phyloP scores from a whole-genome alignment of 2,329 filamentous ascomycete species.

The Didymellaceae sp. region DNA sequence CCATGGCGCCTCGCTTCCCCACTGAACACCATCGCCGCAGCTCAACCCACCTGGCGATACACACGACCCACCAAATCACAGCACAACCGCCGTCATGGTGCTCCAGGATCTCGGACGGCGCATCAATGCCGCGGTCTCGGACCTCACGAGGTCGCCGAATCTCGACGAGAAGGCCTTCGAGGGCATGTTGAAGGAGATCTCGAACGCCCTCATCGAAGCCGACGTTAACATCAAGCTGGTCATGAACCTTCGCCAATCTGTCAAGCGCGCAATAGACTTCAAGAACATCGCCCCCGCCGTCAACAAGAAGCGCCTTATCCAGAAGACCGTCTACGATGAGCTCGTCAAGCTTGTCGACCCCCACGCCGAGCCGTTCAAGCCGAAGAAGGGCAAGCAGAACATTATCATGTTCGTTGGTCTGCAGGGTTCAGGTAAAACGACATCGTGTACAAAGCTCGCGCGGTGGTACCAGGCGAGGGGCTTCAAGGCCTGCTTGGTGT shows the following conservation, averaged over 20 bases:
- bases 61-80: background rate
- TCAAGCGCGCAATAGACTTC: constrained; percentile 90
- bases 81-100: constrained; percentile 71
- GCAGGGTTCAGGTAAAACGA: constrained; percentile 97
- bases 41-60: constrained; percentile 1
- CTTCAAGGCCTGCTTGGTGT: constrained; percentile 92
- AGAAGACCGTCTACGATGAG: constrained; percentile 97
- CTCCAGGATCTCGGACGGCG: constrained; percentile 98
- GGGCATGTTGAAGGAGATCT: constrained; percentile 98
- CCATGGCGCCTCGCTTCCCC: constrained; percentile 16
- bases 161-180: constrained; percentile 99
- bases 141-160: constrained; percentile 89
- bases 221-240: constrained; percentile 98
- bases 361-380: constrained; percentile 92
- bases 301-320: constrained; percentile 98
- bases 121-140: constrained; percentile 94
- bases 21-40: constrained; percentile 24
- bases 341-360: constrained; percentile 95
- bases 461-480: constrained; percentile 92
- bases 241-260: constrained; percentile 87
- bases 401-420: constrained; percentile 99
- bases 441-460: constrained; percentile 95
- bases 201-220: constrained; percentile 90
- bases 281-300: constrained; percentile 87
- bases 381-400: constrained; percentile 93